Evolutionary conservation across 1,139 yeast species (phyloP), one percentile per base, ranked within the genome.

Genomic region (Torulaspora pretoriensis): DNA sequence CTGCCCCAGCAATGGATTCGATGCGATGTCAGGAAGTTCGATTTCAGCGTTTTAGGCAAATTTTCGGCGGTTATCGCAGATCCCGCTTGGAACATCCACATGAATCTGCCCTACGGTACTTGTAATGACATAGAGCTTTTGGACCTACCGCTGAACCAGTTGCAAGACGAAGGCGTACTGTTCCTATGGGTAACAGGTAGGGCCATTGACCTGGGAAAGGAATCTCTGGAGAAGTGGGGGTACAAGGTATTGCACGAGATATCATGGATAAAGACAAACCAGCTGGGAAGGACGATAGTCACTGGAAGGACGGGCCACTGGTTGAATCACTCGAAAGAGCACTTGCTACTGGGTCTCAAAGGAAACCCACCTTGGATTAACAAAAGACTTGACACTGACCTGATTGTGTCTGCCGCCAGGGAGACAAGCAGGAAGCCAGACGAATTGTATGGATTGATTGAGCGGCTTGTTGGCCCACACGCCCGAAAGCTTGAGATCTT

Each of bases 241-340:
- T 90, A 90, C 61, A 61, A 64, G 26, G 78, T 83, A 5, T 69
- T 79, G 22, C 92, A 89, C 62, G 97, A 89, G 63, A 67, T 90
- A 54, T 78, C 90, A 16, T 90, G 97, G 97, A 77, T 88, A 49
- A 90, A 90, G 63, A 78, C 94, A 8, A 90, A 90, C 63, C 97
- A 90, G 61, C 68, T 90, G 49, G 80, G 83, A 26, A 70, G 96
- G 51, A 90, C 96, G 0, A 89, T 90, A 41, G 92, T 94, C 48
- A 90, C 97, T 0, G 97, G 97, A 0, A 70, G 97, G 51, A 90
- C 97, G 0, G 97, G 97, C 0, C 97, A 90, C 63, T 90, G 97
- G 97, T 71, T 90, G 40, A 90, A 90, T 61, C 97, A 90, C 64
- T 86, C 96, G 0, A 90, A 90, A 57, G 97, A 90, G 64, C 97